These are phyloP conservation scores for Thalassiosira exigua DNA, from an alignment of 352 stramenopile genomes.

Conservation along the genomic window DNA sequence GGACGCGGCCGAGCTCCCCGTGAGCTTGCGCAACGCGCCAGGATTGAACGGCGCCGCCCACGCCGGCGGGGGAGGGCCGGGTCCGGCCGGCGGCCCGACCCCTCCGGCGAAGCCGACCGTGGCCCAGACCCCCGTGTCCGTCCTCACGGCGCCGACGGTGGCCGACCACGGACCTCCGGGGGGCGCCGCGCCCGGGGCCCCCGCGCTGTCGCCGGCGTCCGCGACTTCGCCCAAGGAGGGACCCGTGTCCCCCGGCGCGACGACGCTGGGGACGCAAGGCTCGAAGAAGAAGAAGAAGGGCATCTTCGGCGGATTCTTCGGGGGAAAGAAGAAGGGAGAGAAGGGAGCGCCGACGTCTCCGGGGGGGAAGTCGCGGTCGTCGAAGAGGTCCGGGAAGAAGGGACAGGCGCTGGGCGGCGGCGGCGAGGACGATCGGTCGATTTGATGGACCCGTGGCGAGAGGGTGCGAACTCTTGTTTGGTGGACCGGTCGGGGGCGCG, in stretches of 20 bases:
- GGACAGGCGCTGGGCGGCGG: slow-evolving; percentile 21
- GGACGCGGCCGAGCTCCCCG: slow-evolving; percentile 71
- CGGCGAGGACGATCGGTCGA: slow-evolving; percentile 14
- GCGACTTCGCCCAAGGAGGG: slow-evolving; percentile 20
- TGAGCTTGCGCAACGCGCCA: slow-evolving; percentile 71
- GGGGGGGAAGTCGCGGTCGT: neutral
- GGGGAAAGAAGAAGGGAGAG: slow-evolving; percentile 68
- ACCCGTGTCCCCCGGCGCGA: slow-evolving; percentile 5
- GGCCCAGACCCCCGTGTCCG: slow-evolving; percentile 20
- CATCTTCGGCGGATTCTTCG: slow-evolving; percentile 72
- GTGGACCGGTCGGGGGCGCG: no score
- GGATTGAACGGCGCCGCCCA: slow-evolving; percentile 13
- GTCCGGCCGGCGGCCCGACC: neutral
- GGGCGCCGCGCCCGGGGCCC: neutral
- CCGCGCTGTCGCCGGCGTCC: neutral
- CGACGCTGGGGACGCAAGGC: neutral
- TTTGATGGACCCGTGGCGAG: no score
- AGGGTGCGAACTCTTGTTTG: no score
- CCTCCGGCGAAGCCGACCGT: slow-evolving; percentile 18
- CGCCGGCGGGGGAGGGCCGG: neutral
- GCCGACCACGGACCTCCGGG: neutral
- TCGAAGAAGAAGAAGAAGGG: slow-evolving; percentile 80
- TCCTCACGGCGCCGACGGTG: slow-evolving; percentile 9
- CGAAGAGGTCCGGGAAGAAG: slow-evolving; percentile 19
- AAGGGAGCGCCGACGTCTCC: neutral